Percentiles rank a stretch among this genome's conserved stretches.
Conservation (phyloP, 306 rosid genomes). For the Casuarina glauca region DNA sequence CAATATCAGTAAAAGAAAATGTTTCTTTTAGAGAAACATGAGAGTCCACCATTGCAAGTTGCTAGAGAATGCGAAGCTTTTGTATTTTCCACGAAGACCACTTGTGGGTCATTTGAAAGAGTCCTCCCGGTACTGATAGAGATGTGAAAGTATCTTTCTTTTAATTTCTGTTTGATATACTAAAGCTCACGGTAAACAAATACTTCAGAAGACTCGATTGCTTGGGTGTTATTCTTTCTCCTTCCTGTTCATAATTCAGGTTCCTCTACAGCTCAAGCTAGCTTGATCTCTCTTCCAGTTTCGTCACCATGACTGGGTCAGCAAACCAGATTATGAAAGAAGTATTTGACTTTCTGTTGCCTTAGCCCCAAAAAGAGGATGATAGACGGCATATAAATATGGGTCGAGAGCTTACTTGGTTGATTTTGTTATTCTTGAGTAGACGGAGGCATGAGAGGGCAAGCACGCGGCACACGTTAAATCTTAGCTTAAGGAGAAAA, state of each 20-base stretch:
- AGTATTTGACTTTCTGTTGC: too few relatives aligned
- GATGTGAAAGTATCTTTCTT: neutral
- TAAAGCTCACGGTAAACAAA: neutral
- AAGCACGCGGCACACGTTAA: too few relatives aligned
- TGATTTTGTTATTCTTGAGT: neutral
- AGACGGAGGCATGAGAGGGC: neutral
- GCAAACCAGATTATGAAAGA: neutral
- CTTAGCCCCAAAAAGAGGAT: too few relatives aligned
- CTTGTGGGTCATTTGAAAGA: constrained; percentile 5
- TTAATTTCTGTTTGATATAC: neutral
- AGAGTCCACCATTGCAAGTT: neutral
- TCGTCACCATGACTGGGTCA: neutral
- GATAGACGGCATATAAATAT: too few relatives aligned
- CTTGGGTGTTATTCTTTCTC: neutral
- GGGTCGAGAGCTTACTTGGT: too few relatives aligned
- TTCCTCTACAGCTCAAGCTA: neutral
- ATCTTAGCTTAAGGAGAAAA: neutral
- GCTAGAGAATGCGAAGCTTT: neutral
- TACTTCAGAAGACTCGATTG: neutral
- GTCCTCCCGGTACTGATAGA: neutral
- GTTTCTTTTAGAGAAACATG: neutral
- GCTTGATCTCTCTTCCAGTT: neutral
- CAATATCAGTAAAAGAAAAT: neutral
- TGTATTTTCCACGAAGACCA: neutral
- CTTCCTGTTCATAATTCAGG: neutral